These are phyloP conservation scores for Ganoderma resinaceum DNA, from an alignment of 1,284 basidiomycete species.

Conservation along the genomic window DNA sequence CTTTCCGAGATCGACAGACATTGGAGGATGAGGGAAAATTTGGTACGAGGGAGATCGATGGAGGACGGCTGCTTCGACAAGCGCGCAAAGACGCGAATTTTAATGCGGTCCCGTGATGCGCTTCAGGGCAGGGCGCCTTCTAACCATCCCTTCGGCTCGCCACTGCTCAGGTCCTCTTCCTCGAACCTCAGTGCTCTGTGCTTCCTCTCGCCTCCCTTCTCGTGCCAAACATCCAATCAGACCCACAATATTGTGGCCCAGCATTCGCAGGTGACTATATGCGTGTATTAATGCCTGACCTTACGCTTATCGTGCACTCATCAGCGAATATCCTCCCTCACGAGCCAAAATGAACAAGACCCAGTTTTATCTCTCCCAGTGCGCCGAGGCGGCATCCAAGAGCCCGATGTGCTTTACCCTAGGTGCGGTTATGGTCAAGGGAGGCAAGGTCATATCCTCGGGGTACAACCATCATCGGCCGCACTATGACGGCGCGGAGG, in stretches of 20 bases:
- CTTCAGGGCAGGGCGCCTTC: constrained; percentile 26
- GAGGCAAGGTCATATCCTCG: constrained; percentile 60
- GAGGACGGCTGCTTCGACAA: constrained; percentile 19
- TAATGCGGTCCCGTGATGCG: constrained; percentile 28
- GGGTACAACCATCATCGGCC: constrained; percentile 63
- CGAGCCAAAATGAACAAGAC: constrained; percentile 51
- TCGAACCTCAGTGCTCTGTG: not conserved
- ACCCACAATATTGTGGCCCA: not conserved
- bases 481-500: constrained; percentile 58
- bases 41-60: constrained; percentile 36
- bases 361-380: constrained; percentile 61
- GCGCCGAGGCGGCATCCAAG: constrained; percentile 57
- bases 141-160: constrained; percentile 4
- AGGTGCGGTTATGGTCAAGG: constrained; percentile 63
- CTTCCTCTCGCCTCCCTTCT: not conserved
- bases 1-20: constrained; percentile 79
- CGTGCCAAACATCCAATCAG: not conserved
- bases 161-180: not conserved
- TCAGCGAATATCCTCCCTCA: not conserved
- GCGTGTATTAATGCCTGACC: not conserved
- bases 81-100: constrained; percentile 28
- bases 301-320: not conserved
- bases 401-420: constrained; percentile 63
- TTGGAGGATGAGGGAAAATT: constrained; percentile 42
- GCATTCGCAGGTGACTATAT: constrained; percentile 4